Base-by-base conservation (phyloP, 2,329 filamentous ascomycete species). In the Hymenoscyphus scutula region DNA sequence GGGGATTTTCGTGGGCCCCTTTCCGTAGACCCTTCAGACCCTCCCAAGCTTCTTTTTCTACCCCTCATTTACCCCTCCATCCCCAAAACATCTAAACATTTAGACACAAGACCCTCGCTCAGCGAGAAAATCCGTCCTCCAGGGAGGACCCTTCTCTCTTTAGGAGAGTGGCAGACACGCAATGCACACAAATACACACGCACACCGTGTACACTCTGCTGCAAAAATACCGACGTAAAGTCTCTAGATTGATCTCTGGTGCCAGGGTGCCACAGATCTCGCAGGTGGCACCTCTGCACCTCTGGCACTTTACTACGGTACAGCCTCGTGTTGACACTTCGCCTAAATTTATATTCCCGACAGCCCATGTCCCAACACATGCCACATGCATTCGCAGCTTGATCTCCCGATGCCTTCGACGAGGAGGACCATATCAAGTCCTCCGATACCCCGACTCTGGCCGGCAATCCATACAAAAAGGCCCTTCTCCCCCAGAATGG, bases 41-140 rank as follows among this genome's bases (percentile, higher is more conserved):
- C 30, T 27, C 4, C 23, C 30, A 55, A 34, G 53, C 29, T 56
- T 37, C 53, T 56, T 23, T 56, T 37, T 23, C 45, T 34, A 15
- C 27, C 27, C 29, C 53, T 56, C 53, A 15, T 10, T 56, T 56
- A 56, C 53, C 53, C 53, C 53, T 34, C 53, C 53, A 30, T 30
- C 13, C 5, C 17, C 51, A n/a, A n/a, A n/a, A n/a, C 51, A 8
- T 30, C 53, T 17, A 51, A 23, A 51, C 45, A 23, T 8, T 10
- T 51, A 11, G n/a, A 23, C 19, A 23, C 19, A 45, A 37, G 32
- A 15, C 32, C 32, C 32, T 37, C 32, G 13, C 41, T 48, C 10
- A n/a, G 38, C 17, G n/a, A 45, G 38, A 45, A 19, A 45, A n/a
- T 19, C 38, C 2, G 13, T 41, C 17, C 38, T 19, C 7, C 38